These are phyloP conservation scores for Saccharomyces uvarum DNA, from an alignment of 1,139 yeast genomes.

Conservation along the genomic window DNA sequence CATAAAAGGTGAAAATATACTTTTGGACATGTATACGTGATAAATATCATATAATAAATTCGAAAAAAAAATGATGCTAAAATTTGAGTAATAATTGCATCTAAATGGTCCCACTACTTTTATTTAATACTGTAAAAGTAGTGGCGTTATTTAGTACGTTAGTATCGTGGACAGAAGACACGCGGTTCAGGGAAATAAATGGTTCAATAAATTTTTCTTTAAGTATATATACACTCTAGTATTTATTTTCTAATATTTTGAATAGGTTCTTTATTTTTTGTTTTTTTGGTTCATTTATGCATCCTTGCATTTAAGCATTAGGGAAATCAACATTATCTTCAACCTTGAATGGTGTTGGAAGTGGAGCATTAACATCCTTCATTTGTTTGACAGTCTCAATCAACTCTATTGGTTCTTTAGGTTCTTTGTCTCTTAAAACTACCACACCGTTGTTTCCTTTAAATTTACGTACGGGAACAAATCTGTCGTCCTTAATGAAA, in stretches of 20 bases:
- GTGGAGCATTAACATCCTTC: constrained; percentile 77
- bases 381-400: constrained; percentile 83
- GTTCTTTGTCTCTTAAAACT: constrained; percentile 63
- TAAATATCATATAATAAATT: not conserved
- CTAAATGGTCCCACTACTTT: not conserved
- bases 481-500: constrained; percentile 68
- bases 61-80: not conserved
- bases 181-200: not conserved
- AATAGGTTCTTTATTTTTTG: not conserved
- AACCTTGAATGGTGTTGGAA: constrained; percentile 70
- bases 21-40: not conserved
- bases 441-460: constrained; percentile 78
- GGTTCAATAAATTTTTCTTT: not conserved
- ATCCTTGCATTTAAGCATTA: not conserved
- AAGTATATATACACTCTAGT: not conserved
- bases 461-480: constrained; percentile 73
- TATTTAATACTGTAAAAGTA: not conserved
- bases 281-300: not conserved
- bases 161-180: not conserved
- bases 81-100: not conserved
- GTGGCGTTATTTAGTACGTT: not conserved
- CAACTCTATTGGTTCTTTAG: constrained; percentile 55
- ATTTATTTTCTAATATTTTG: not conserved
- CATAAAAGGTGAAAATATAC: not conserved
- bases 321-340: constrained; percentile 28